Base-by-base conservation (phyloP, 2,329 filamentous ascomycete genomes). In the Trichoderma citrinoviride region DNA sequence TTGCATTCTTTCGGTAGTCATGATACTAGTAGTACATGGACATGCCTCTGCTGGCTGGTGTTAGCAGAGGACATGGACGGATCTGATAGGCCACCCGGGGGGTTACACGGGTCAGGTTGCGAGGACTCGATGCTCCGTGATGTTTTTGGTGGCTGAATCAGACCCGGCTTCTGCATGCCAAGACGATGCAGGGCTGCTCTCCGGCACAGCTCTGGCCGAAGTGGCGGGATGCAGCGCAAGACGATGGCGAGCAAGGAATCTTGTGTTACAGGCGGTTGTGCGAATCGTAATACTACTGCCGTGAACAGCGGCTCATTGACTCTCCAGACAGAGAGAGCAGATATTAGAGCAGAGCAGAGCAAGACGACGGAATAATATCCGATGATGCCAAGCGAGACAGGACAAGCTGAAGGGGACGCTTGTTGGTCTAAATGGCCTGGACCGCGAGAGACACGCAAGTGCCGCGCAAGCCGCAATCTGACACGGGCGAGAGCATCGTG, bases 181-280 rank as follows among this genome's bases (percentile, higher is more conserved):
- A 40, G 44, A 43, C 14, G 37, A 27, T 7, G 44, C 10, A 60
- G 46, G 8, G 44, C 29, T 14, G n/a, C 33, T 15, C 17, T 61
- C 12, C 58, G 58, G 58, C 58, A 53, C 47, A 52, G n/a, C n/a
- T 61, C 10, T n/a, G 27, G 47, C 47, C 58, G 37, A 52, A 41
- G 23, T 25, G 41, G 43, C 21, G 47, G 12, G n/a, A 61, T 61
- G 47, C 46, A 40, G 15, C 8, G 33, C n/a, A 3, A 29, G 47
- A 52, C 7, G 43, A 27, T 21, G n/a, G 41, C n/a, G 7, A 25
- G 41, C 33, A 50, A 33, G 25, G 19, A 1, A 12, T n/a, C 25
- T 23, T 25, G 47, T 29, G 29, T 52, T 17, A 17, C 10, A 12
- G 8, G 23, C 15, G 10, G 49, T 52, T 33, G 27, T 52, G 19